Evolutionary conservation across 139 green algal species (phyloP), one percentile per base, ranked within the genome.

Genomic region (Coccomyxa sp.): DNA sequence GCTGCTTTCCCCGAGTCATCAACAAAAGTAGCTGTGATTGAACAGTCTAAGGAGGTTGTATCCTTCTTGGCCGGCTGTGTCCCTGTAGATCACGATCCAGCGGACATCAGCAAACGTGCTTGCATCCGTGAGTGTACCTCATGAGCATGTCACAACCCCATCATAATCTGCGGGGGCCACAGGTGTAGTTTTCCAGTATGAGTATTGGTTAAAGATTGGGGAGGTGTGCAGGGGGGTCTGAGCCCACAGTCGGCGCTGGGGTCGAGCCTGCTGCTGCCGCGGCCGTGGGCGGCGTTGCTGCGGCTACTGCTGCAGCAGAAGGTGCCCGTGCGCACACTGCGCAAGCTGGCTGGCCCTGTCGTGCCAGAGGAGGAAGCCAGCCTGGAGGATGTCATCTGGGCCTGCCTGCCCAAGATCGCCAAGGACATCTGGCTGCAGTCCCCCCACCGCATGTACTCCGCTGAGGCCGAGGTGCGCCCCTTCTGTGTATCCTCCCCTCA

Each of bases 291-390:
- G 10, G 85, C 94, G 85, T 85, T 96, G 81, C 88, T 96, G 77
- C 87, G 93, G 78, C 77, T 94, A 66, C 84, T 96, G 88, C 83
- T 96, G 82, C 93, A 96, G 85, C 82, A 82, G 85, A 30, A 67
- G 79, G 59, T 89, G 82, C 45, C 84, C 71, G 28, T 38, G 13
- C 57, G 10, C 60, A 77, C 71, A 60, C 79, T 28, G 79, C 30
- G 31, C 4, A 28, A 28, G 76, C 31, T 80, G 76, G 76, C 76
- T 3, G 76, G 76, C 16, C 76, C 31, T 1, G 74, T 57, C 10
- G 14, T 31, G 16, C 3, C 16, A 1, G 38, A 59, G 16, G 76
- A 60, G 30, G 76, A 80, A 27, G 76, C 30, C 16, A 15, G 16
- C 23, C 76, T 80, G 76, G 76, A 80, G 76, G 76, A 80, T 18